Base-by-base conservation (phyloP, 2,329 filamentous ascomycete species). In the Pseudogymnoascus sp. region DNA sequence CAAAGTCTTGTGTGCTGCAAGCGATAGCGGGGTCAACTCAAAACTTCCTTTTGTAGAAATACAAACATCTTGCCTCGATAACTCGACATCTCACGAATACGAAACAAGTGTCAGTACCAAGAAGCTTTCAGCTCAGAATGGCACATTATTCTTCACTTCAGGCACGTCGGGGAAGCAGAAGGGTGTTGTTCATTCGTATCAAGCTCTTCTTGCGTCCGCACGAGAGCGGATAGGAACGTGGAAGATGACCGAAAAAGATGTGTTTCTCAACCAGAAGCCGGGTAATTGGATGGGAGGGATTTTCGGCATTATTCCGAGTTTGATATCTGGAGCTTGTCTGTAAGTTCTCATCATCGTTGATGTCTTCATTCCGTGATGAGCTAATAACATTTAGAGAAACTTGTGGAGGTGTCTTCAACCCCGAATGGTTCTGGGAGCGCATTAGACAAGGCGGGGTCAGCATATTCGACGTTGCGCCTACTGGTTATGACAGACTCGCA, bases 341-440 rank as follows among this genome's bases (percentile, higher is more conserved):
- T 67, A 65, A 66, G 66, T 16, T 4, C 55, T 43, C 14, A 60
- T 64, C 19, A 19, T 31, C 7, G 23, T 31, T 19, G 12, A 26
- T 19, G 55, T 12, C 39, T 38, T 62, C 8, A 35, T 16, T 39
- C 16, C 7, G 7, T 41, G 10, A 35, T 52, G 49, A 58, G 11
- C 60, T 63, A 61, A 63, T 39, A 21, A 11, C 45, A n/a, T 29
- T 16, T 59, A 66, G 65, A 58, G 66, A 67, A 33, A 65, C 61
- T 6, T 66, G 64, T 61, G 61, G 61, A 12, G 61, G 61, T 11
- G 63, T 66, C 23, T 68, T 66, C 41, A 61, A 64, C 60, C 64
- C 64, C 19, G 63, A 63, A 33, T 68, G 65, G 65, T 68, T 68
- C 49, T 68, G 66, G 66, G 65, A 68, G 33, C 63, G 66, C 8